Evolutionary conservation across 352 stramenopile species (phyloP), one percentile per base, ranked within the genome.

Genomic region (Albugo laibachii): DNA sequence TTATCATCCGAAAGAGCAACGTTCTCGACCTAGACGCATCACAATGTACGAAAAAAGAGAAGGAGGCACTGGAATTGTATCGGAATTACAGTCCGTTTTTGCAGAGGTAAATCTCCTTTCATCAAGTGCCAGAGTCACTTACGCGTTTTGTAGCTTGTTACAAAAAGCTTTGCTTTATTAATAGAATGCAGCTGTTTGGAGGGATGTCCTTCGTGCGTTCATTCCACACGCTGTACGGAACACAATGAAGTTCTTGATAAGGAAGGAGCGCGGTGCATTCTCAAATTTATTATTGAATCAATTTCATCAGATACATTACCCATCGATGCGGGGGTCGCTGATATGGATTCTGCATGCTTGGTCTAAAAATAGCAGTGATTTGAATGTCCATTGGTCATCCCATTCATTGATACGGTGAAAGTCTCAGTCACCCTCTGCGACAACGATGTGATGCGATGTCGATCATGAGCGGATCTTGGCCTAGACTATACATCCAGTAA

Each of bases 221-320:
- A 94, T 41, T 80, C 78, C 18, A 45, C 66, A 19, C 56, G 65
- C 48, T 96, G 87, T 56, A 79, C 67, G 18, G 84, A 92, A 55
- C 93, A 83, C 63, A 96, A 96, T 58, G 55, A 60, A 15, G 74
- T 89, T n/a, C 53, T 94, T 24, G 70, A 93, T 57, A 94, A 94
- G 55, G 63, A 56, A 6, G 81, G 74, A 6, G 74, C 76, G 15
- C 24, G 3, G 3, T 31, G 24, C 24, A 31, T 31, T 8, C 24
- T 31, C 8, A 31, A 31, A 31, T 31, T 31, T 8, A 31, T 31
- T 8, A 31, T 31, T 10, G 24, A 31, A 31, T 31, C 24, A 31
- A 31, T 3, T 8, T 31, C n/a, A n/a, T n/a, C n/a, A n/a, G n/a
- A n/a, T n/a, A n/a, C n/a, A n/a, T n/a, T n/a, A n/a, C n/a, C n/a